Percentiles rank a stretch among this genome's conserved stretches.
Evolutionary conservation across 2,329 filamentous ascomycete species (phyloP).

Genomic region (Aspergillus eucalypticola): DNA sequence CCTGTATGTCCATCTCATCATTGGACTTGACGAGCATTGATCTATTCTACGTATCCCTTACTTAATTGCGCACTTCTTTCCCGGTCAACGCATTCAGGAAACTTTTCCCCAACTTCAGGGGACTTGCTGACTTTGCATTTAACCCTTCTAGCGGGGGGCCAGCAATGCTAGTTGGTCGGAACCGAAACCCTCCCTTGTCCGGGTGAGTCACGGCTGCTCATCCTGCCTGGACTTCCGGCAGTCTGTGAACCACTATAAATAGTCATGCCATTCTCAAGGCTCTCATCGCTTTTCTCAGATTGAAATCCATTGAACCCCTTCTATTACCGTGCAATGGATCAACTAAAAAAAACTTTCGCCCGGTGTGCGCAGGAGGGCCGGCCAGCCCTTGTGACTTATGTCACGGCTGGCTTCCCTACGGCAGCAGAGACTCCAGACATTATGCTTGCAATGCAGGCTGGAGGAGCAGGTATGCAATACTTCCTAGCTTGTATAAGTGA

Average conservation of each 20-base stretch:
- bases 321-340: slow-evolving; percentile 42
- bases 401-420: slow-evolving; percentile 87
- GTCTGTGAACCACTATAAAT: neutral
- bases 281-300: neutral
- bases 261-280: neutral
- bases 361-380: slow-evolving; percentile 56
- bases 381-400: slow-evolving; percentile 86
- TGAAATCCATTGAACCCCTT: neutral
- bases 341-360: slow-evolving; percentile 54
- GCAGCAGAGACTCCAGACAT: slow-evolving; percentile 75
- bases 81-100: neutral
- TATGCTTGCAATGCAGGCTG: slow-evolving; percentile 83
- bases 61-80: neutral
- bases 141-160: neutral
- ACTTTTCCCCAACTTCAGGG: neutral
- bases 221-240: no score
- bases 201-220: slow-evolving; percentile 3
- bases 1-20: slow-evolving; percentile 11
- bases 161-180: neutral
- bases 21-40: neutral
- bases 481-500: neutral
- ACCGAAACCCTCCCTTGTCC: neutral
- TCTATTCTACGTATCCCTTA: neutral
- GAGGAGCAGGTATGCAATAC: slow-evolving; percentile 71
- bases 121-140: no score